These are phyloP conservation scores for Globisporangium paroecandrum DNA, from an alignment of 352 stramenopile genomes.

Conservation along the genomic window DNA sequence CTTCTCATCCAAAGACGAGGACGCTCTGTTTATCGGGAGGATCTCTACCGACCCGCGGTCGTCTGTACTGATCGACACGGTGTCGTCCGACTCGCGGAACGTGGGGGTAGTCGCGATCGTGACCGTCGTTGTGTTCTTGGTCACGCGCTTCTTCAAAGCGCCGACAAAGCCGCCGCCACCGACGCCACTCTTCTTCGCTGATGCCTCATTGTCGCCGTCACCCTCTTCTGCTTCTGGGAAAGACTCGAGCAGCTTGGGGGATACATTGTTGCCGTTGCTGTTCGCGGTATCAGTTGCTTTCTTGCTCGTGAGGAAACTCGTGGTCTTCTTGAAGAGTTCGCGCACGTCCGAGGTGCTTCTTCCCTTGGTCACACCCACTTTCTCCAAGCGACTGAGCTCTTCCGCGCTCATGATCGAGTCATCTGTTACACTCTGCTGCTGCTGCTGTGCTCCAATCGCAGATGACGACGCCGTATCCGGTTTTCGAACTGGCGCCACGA, in stretches of 20 bases:
- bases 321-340: conserved; percentile 48
- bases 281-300: conserved; percentile 9
- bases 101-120: conserved; percentile 15
- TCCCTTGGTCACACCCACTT: conserved; percentile 21
- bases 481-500: conserved; percentile 18
- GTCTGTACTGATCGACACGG: conserved; percentile 34
- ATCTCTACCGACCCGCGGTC: conserved; percentile 30
- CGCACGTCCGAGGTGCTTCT: conserved; percentile 40
- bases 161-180: conserved; percentile 16
- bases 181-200: conserved; percentile 16
- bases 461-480: neutral
- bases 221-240: neutral
- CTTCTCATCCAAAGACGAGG: conserved; percentile 14
- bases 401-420: conserved; percentile 14
- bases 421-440: conserved; percentile 14
- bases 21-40: neutral
- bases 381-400: conserved; percentile 22
- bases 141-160: conserved; percentile 33
- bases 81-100: conserved; percentile 47
- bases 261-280: neutral
- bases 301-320: conserved; percentile 19
- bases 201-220: neutral
- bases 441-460: neutral
- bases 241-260: conserved; percentile 10
- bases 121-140: conserved; percentile 7